A percentile compares a stretch with the other conserved stretches of the same genome.
Conservation (phyloP, 345 rosid species). For the Schrenkiella parvula region DNA sequence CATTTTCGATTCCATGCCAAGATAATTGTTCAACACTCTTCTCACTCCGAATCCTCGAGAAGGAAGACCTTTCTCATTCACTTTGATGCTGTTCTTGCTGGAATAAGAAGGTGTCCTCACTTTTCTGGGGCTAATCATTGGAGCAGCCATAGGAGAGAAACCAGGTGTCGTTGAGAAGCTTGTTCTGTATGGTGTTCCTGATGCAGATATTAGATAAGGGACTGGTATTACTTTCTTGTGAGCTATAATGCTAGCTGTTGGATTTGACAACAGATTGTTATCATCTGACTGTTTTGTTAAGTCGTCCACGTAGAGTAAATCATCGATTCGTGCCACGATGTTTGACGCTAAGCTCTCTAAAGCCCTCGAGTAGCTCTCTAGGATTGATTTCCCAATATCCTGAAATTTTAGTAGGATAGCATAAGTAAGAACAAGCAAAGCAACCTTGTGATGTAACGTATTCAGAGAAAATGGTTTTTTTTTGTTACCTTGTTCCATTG, state of each 20-base stretch:
- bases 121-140: conserved; percentile 55
- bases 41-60: conserved; percentile 89
- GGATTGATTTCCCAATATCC: conserved; percentile 94
- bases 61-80: conserved; percentile 29
- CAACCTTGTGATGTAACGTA: not conserved
- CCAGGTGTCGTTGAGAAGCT: conserved; percentile 57
- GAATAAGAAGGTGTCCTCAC: conserved; percentile 57
- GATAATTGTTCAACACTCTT: conserved; percentile 71
- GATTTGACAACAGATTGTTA: conserved; percentile 44
- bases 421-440: not conserved
- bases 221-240: conserved; percentile 57
- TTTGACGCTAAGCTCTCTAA: conserved; percentile 87
- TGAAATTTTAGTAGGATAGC: conserved; percentile 18
- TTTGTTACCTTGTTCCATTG: conserved; percentile 76
- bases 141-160: conserved; percentile 49
- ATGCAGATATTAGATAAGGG: conserved; percentile 52
- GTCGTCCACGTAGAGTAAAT: conserved; percentile 85
- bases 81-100: conserved; percentile 38
- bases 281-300: conserved; percentile 66
- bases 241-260: conserved; percentile 49
- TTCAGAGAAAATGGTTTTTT: not conserved
- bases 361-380: conserved; percentile 95
- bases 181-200: conserved; percentile 67
- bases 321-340: conserved; percentile 83
- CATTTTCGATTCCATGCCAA: conserved; percentile 64